Conservation (phyloP, 1,284 basidiomycete species). For the Boletus sp. region DNA sequence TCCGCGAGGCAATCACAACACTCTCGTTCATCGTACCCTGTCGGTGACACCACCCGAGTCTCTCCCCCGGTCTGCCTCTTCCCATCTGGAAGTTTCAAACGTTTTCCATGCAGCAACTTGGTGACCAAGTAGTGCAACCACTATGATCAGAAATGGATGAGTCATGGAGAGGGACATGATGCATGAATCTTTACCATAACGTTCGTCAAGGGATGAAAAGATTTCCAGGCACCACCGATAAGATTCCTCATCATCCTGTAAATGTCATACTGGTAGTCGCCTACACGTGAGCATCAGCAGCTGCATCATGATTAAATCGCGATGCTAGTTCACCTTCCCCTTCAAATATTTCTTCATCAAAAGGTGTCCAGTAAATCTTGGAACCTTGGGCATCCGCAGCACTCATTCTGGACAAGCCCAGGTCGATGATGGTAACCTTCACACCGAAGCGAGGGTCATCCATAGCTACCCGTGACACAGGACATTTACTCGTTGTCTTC, state of each 20-base stretch:
- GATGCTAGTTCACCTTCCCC: constrained; percentile 59
- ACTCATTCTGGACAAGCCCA: constrained; percentile 85
- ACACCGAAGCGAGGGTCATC: constrained; percentile 61
- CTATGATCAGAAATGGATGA: constrained; percentile 36
- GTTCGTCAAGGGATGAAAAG: constrained; percentile 78
- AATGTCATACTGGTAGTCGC: constrained; percentile 92
- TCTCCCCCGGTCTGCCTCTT: constrained; percentile 20
- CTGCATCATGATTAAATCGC: not conserved
- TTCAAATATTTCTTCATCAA: constrained; percentile 80
- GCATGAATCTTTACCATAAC: constrained; percentile 63
- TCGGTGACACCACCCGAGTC: constrained; percentile 5
- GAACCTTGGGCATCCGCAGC: constrained; percentile 44
- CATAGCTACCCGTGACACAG: constrained; percentile 44
- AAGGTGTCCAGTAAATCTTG: constrained; percentile 64
- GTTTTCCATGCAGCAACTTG: constrained; percentile 70
- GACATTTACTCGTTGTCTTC: constrained; percentile 24
- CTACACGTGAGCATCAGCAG: constrained; percentile 33
- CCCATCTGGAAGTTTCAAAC: constrained; percentile 48
- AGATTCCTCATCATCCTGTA: constrained; percentile 83
- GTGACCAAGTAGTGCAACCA: constrained; percentile 78
- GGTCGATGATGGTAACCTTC: constrained; percentile 85
- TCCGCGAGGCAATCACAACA: constrained; percentile 35
- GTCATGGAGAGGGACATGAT: not conserved
- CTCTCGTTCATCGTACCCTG: constrained; percentile 29
- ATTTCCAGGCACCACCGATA: constrained; percentile 63